phyloP scores from a whole-genome alignment of 2,329 filamentous ascomycete species.

The Colletotrichum costaricense region DNA sequence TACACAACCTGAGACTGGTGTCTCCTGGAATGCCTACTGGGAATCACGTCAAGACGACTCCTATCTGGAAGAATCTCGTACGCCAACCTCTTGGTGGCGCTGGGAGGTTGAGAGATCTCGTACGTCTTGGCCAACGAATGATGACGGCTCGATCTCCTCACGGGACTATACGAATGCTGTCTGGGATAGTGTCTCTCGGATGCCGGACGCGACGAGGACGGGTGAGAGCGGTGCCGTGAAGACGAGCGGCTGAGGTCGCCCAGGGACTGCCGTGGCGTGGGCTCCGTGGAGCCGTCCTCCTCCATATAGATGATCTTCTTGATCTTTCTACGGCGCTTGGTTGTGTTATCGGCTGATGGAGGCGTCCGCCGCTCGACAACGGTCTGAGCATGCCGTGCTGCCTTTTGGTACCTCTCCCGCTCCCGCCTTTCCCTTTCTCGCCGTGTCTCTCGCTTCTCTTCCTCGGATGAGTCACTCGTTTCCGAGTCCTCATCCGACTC shows the following conservation, averaged over 20 bases:
- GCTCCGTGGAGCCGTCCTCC: conserved; percentile 23
- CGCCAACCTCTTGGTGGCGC: conserved; percentile 21
- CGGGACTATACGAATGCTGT: conserved; percentile 21
- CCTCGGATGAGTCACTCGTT: conserved; percentile 47
- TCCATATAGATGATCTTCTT: conserved; percentile 31
- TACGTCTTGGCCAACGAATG: conserved; percentile 7
- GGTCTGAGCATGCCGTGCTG: conserved; percentile 11
- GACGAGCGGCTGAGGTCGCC: conserved; percentile 26
- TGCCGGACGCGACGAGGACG: conserved; percentile 32
- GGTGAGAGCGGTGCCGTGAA: conserved; percentile 28
- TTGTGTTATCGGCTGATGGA: conserved; percentile 33
- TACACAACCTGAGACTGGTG: conserved; percentile 26
- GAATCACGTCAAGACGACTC: conserved; percentile 8
- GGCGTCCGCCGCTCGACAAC: conserved; percentile 30
- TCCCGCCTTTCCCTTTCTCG: conserved; percentile 19
- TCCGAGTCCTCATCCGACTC: conserved; percentile 54
- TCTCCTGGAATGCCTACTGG: conserved; percentile 18
- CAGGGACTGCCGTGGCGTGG: conserved; percentile 10
- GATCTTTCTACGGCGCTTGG: conserved; percentile 22
- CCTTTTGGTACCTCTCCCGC: conserved; percentile 7
- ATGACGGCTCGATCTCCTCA: conserved; percentile 20
- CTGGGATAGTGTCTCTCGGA: conserved; percentile 28
- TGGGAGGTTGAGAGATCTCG: conserved; percentile 19
- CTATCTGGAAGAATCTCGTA: neutral
- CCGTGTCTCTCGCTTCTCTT: conserved; percentile 41